A percentile compares a stretch with the other conserved stretches of the same genome.
Evolutionary conservation across 2,329 filamentous ascomycete genomes (phyloP).

Genomic region (Lasiodiplodia theobromae): DNA sequence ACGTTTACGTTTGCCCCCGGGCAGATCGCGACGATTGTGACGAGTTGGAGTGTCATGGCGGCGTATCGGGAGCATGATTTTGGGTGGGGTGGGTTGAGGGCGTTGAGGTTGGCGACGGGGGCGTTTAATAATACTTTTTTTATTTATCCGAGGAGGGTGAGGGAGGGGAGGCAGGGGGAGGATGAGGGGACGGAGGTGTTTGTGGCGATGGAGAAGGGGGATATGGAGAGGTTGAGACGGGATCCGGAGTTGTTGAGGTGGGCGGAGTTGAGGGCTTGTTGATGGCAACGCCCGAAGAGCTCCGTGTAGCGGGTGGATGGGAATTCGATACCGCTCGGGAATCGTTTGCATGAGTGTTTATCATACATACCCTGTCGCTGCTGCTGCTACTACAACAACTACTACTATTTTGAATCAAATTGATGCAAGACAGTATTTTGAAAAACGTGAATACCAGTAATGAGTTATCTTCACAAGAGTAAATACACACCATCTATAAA

Average conservation of each 20-base stretch:
- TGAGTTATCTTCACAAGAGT: too few relatives aligned
- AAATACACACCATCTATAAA: too few relatives aligned
- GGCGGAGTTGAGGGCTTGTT: neutral
- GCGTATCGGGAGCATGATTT: constrained; percentile 40
- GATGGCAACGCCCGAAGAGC: too few relatives aligned
- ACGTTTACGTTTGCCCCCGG: constrained; percentile 36
- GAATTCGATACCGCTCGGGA: too few relatives aligned
- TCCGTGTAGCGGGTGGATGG: too few relatives aligned
- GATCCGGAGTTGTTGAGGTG: constrained; percentile 35
- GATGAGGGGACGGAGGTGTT: constrained; percentile 36
- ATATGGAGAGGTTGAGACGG: constrained; percentile 32
- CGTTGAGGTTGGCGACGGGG: constrained; percentile 33
- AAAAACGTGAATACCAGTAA: too few relatives aligned
- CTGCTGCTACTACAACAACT: too few relatives aligned
- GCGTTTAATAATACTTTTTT: constrained; percentile 33
- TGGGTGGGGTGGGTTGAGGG: constrained; percentile 38
- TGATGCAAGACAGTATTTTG: too few relatives aligned
- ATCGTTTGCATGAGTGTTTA: too few relatives aligned
- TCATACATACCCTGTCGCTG: too few relatives aligned
- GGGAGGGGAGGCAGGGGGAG: neutral
- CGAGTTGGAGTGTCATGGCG: constrained; percentile 38
- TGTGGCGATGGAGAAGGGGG: constrained; percentile 31
- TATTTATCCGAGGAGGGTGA: constrained; percentile 33
- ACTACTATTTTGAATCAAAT: too few relatives aligned
- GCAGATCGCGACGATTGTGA: constrained; percentile 35